A percentile compares a stretch with the other conserved stretches of the same genome.
phyloP scores from a whole-genome alignment of 2,329 filamentous ascomycete species.

The Phoma sp. region DNA sequence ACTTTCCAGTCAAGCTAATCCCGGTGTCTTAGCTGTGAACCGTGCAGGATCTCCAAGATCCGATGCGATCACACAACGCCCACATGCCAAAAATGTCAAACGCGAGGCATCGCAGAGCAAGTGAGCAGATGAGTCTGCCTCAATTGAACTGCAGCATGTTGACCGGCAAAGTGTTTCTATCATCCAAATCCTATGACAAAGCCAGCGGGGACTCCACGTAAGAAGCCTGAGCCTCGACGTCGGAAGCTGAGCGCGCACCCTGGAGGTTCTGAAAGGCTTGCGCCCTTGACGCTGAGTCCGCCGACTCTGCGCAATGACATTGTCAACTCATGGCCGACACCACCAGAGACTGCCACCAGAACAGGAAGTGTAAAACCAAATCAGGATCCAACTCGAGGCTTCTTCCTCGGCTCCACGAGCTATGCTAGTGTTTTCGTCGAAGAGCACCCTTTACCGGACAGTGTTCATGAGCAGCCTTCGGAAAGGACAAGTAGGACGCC shows the following conservation, averaged over 20 bases:
- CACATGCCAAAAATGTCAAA: conserved; percentile 43
- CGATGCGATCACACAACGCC: conserved; percentile 44
- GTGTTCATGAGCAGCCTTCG: conserved; percentile 38
- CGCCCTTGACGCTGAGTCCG: conserved; percentile 34
- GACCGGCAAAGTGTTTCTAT: conserved; percentile 39
- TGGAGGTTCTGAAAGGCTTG: conserved; percentile 28
- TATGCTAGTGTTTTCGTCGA: conserved; percentile 45
- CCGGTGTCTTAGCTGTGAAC: conserved; percentile 38
- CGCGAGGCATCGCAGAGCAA: conserved; percentile 42
- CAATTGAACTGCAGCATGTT: background rate
- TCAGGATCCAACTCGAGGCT: conserved; percentile 35
- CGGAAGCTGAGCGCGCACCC: conserved; percentile 21
- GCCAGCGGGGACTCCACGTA: conserved; percentile 44
- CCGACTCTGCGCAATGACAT: conserved; percentile 37
- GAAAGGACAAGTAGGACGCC: conserved; percentile 32
- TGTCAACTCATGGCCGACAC: conserved; percentile 37
- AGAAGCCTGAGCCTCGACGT: conserved; percentile 40
- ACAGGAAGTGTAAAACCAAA: conserved; percentile 22
- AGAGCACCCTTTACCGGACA: conserved; percentile 37
- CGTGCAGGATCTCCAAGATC: conserved; percentile 46
- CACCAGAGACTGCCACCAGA: conserved; percentile 34
- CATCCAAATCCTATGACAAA: conserved; percentile 48
- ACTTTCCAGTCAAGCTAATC: conserved; percentile 21
- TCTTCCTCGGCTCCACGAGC: conserved; percentile 45
- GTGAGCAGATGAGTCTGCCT: conserved; percentile 21